Evolutionary conservation across 2,329 filamentous ascomycete species (phyloP), one percentile per base, ranked within the genome.

Genomic region (Arachnomyces sp.): DNA sequence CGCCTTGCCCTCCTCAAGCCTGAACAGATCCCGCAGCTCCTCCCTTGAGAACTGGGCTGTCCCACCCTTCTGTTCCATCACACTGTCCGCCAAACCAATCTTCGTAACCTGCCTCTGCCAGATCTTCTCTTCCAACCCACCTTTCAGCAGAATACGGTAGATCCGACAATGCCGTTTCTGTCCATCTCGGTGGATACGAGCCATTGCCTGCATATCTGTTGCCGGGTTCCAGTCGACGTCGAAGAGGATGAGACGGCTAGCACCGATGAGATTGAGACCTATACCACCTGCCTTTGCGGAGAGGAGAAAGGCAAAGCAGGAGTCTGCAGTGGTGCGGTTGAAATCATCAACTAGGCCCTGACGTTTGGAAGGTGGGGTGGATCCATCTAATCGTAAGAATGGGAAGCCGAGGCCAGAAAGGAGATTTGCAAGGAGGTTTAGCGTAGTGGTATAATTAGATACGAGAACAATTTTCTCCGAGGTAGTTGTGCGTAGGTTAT

Each of bases 171-270:
- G 75, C 8, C 69, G 63, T 55, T 79, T 82, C 55, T 86, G 82
- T 1, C 82, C 82, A 49, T 84, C 80, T 36, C 82, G 73, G 54
- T 85, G 81, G 34, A 85, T 81, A 11, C 82, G 76, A 9, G 81
- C 82, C 79, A 85, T 84, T 6, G 82, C 81, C 56, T 86, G 82
- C 14, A 82, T 64, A 51, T 86, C 82, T 0, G 78, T 82, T 0
- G 80, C 79, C 1, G 82, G 82, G 51, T 86, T 86, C 82, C 82
- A 86, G 59, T 85, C 82, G 7, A 82, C 74, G 49, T 86, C 82
- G 50, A 83, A 85, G 1, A 86, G 73, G 4, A 85, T 66, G 2
- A 86, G 71, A 15, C 82, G 73, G 25, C 77, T 82, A 4, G 81
- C 82, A 7, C 82, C 82, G 36, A 82, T 79, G 3, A 86, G 68